These are phyloP conservation scores for Trypanosoma caninum DNA, from an alignment of 208 protist genomes.

Conservation along the genomic window DNA sequence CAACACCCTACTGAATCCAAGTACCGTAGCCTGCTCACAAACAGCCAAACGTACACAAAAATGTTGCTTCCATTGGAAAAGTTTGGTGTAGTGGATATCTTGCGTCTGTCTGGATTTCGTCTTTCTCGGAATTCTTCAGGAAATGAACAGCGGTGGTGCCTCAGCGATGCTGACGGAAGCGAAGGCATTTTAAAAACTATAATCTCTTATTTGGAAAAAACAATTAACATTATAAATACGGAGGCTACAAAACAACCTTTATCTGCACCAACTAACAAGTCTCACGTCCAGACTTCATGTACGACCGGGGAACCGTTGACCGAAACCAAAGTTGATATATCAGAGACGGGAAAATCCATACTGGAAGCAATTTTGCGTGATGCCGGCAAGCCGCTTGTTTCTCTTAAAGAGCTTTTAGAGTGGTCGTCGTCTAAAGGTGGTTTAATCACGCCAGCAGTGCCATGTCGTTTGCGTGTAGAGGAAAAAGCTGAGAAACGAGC, in stretches of 20 bases:
- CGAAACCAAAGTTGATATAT: not conserved
- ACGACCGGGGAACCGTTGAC: not conserved
- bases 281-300: not conserved
- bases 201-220: conserved; percentile 29
- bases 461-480: conserved; percentile 10
- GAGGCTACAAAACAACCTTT: conserved; percentile 9
- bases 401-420: conserved; percentile 10
- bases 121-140: conserved; percentile 35
- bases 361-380: conserved; percentile 15
- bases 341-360: not conserved
- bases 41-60: conserved; percentile 53
- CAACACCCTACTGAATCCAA: conserved; percentile 46
- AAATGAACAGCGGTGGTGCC: conserved; percentile 47
- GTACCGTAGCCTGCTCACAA: conserved; percentile 54
- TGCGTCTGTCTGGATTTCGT: conserved; percentile 64
- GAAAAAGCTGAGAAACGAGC: not conserved
- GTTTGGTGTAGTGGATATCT: conserved; percentile 51
- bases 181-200: conserved; percentile 43
- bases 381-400: conserved; percentile 12
- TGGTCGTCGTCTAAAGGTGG: not conserved
- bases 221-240: conserved; percentile 20
- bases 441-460: conserved; percentile 17
- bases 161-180: conserved; percentile 56
- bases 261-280: conserved; percentile 9
- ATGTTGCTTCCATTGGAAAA: conserved; percentile 59